A percentile compares a stretch with the other conserved stretches of the same genome.
phyloP scores from a whole-genome alignment of 371 early-diverging fungal genomes.

The Mucor lusitanicus region DNA sequence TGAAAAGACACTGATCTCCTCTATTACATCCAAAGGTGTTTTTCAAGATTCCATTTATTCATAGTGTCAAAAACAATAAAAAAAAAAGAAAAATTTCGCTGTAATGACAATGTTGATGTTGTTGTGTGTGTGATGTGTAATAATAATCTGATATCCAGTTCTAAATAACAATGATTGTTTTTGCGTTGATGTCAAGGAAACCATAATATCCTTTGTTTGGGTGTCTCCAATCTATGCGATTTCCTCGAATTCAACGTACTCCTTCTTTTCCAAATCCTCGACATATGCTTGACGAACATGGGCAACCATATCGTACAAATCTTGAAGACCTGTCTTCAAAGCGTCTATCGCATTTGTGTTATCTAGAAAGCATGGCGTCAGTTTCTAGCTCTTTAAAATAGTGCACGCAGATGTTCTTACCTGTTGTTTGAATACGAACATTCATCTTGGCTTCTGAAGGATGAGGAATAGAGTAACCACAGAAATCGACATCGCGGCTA shows the following conservation, averaged over 20 bases:
- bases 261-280: slow-evolving; percentile 49
- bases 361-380: slow-evolving; percentile 35
- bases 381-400: not conserved
- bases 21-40: not conserved
- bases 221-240: slow-evolving; percentile 17
- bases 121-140: not conserved
- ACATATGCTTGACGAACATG: slow-evolving; percentile 67
- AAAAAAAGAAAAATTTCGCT: not conserved
- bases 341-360: slow-evolving; percentile 83
- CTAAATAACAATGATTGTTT: not conserved
- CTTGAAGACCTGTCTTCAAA: slow-evolving; percentile 82
- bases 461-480: slow-evolving; percentile 99
- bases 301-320: slow-evolving; percentile 72
- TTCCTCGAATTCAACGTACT: slow-evolving; percentile 36
- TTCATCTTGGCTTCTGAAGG: slow-evolving; percentile 96
- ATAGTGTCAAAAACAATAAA: not conserved
- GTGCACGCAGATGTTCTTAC: slow-evolving; percentile 25
- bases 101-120: not conserved
- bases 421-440: slow-evolving; percentile 93
- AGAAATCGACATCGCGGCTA: slow-evolving; percentile 92
- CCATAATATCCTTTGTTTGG: not conserved
- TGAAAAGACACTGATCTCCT: no score
- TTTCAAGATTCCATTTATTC: not conserved
- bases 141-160: not conserved
- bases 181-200: not conserved